phyloP scores from a whole-genome alignment of 345 rosid species.

The Firmiana major region DNA sequence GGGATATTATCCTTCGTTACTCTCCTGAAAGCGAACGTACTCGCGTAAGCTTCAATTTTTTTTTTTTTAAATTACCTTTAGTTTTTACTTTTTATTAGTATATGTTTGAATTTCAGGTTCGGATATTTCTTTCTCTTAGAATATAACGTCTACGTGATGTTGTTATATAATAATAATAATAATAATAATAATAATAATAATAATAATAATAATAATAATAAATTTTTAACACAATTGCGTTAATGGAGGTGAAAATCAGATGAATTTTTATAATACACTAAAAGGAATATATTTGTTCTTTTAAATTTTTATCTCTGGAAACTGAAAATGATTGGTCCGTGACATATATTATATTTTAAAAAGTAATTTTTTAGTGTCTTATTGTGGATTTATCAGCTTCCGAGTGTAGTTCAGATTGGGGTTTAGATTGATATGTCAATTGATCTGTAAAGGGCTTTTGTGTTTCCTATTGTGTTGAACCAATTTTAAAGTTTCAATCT shows the following conservation, averaged over 20 bases:
- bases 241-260: neutral
- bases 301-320: neutral
- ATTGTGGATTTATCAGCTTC: neutral
- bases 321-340: neutral
- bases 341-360: neutral
- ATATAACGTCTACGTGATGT: neutral
- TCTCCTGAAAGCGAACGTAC: constrained; percentile 66
- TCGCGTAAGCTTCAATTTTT: constrained; percentile 43
- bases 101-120: neutral
- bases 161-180: neutral
- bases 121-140: neutral
- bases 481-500: neutral
- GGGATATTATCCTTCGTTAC: constrained; percentile 62
- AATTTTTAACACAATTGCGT: neutral
- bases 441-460: neutral
- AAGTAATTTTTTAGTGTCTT: neutral
- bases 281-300: neutral
- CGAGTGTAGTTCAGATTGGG: neutral
- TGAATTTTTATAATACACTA: neutral
- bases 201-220: neutral
- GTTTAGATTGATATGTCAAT: neutral
- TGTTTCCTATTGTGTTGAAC: neutral
- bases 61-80: neutral
- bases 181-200: neutral
- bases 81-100: neutral